Evolutionary conservation across 2,329 filamentous ascomycete genomes (phyloP).

Genomic region (Colletotrichum sp.): DNA sequence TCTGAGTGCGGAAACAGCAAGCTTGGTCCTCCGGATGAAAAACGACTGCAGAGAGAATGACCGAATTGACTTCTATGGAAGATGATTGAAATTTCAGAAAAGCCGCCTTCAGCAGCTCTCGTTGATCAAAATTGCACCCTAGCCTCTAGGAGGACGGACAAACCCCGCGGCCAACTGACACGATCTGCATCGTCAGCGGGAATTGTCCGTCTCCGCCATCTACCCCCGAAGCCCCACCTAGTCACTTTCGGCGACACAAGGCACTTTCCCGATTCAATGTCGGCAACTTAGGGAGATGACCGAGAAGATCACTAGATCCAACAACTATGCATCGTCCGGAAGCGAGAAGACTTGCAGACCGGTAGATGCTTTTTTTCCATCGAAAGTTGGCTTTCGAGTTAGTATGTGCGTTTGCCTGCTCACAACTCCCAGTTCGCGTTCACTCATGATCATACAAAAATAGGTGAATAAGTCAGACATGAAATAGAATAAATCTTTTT

Average conservation of each 20-base stretch:
- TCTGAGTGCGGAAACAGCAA: accelerated
- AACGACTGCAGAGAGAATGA: background rate
- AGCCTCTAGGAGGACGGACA: background rate
- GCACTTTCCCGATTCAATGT: background rate
- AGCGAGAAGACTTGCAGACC: background rate
- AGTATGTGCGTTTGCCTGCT: accelerated
- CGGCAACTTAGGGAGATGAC: background rate
- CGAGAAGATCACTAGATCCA: background rate
- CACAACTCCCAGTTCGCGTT: accelerated
- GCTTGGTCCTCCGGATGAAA: accelerated
- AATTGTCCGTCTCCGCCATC: background rate
- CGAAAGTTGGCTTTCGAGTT: accelerated
- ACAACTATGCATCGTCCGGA: accelerated
- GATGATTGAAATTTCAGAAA: background rate
- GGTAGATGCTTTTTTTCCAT: background rate
- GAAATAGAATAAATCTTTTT: too few relatives aligned
- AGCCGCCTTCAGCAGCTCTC: accelerated
- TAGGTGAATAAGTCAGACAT: too few relatives aligned
- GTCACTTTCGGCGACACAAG: accelerated
- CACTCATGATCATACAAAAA: accelerated
- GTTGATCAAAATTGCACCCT: accelerated
- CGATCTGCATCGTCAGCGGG: accelerated
- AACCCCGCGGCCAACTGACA: background rate
- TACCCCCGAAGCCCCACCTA: background rate
- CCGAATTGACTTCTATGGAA: accelerated